These are phyloP conservation scores for Climacium dendroides DNA, from an alignment of 225 moss, liverwort and hornwort genomes.

Conservation along the genomic window DNA sequence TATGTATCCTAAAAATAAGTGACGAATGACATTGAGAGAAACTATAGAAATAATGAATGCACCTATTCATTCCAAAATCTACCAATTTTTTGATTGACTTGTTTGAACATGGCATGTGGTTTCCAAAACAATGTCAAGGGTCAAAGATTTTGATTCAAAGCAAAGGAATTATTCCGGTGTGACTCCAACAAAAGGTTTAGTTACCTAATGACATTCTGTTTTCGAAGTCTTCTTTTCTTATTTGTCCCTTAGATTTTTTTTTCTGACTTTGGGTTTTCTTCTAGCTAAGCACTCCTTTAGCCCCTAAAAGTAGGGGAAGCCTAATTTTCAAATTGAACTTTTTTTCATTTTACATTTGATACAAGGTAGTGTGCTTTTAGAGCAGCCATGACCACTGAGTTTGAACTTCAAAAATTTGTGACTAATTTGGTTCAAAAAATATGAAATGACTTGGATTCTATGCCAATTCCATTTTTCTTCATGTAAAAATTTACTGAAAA, in stretches of 20 bases:
- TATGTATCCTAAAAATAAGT: neutral
- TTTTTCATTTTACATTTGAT: too few species aligned
- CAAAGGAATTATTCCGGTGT: neutral
- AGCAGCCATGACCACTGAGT: too few species aligned
- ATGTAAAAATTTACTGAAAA: too few species aligned
- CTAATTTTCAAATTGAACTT: neutral
- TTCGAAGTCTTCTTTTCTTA: fast-evolving
- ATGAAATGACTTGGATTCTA: too few species aligned
- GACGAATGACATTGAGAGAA: neutral
- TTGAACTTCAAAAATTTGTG: too few species aligned
- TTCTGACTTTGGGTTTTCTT: fast-evolving
- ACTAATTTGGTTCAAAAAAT: too few species aligned
- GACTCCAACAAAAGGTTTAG: neutral
- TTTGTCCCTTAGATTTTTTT: neutral
- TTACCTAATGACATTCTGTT: neutral
- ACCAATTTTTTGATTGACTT: too few species aligned
- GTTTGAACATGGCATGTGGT: neutral
- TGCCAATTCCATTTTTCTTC: too few species aligned
- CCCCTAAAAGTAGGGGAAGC: fast-evolving
- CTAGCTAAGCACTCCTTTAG: neutral
- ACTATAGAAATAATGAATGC: too few species aligned
- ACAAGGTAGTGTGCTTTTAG: too few species aligned
- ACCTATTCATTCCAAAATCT: neutral
- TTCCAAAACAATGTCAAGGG: fast-evolving
- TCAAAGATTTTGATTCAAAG: neutral